phyloP scores from a whole-genome alignment of 306 rosid species.

The Cucurbita ficifolia region DNA sequence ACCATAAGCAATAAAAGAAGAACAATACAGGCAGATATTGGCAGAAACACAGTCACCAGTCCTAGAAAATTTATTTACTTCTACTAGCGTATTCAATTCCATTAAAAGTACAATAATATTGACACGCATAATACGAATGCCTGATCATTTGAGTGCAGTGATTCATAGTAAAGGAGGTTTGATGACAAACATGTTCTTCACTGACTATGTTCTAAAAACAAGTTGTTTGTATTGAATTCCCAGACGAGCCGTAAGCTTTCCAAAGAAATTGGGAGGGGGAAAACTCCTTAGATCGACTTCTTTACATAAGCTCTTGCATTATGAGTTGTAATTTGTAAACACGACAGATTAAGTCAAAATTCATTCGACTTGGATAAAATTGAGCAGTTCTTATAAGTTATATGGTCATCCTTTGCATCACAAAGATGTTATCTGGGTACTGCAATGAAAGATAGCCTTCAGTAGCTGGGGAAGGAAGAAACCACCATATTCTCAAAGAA shows the following conservation, averaged over 20 bases:
- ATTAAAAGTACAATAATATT: background rate
- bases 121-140: background rate
- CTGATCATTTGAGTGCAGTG: background rate
- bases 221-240: background rate
- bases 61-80: background rate
- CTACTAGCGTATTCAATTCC: background rate
- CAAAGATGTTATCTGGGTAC: background rate
- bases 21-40: background rate
- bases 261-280: background rate
- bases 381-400: background rate
- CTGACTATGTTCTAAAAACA: background rate
- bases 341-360: background rate
- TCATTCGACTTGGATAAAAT: background rate
- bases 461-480: background rate
- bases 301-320: background rate
- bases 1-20: background rate
- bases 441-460: background rate
- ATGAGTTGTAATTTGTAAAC: background rate
- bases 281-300: background rate
- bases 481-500: background rate
- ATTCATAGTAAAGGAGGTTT: background rate
- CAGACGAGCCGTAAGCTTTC: background rate
- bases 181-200: background rate
- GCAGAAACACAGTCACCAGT: background rate
- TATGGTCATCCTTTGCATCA: background rate